A percentile compares a stretch with the other conserved stretches of the same genome.
Evolutionary conservation across 768 basidiomycete species (phyloP).

Genomic region (Pisolithus sp.): DNA sequence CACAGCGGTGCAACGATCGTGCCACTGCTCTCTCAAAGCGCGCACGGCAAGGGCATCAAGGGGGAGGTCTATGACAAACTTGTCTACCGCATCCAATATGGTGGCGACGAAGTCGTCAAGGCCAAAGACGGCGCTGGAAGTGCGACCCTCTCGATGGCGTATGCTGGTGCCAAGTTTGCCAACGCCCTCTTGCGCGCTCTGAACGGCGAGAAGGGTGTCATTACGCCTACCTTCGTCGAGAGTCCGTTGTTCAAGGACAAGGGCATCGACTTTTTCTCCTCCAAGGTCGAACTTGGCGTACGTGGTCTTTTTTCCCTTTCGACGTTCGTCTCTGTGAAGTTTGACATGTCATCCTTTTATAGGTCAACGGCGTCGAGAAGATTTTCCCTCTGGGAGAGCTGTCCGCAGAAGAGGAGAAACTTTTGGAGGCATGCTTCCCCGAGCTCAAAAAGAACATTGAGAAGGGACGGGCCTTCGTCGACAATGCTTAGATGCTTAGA

Average conservation of each 20-base stretch:
- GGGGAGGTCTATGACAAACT: slow-evolving; percentile 73
- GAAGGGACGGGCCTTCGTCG: slow-evolving; percentile 81
- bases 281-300: slow-evolving; percentile 91
- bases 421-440: slow-evolving; percentile 82
- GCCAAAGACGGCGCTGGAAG: slow-evolving; percentile 87
- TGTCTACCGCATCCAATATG: slow-evolving; percentile 92
- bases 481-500: slow-evolving; percentile 17
- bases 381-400: slow-evolving; percentile 81
- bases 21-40: slow-evolving; percentile 83
- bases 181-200: slow-evolving; percentile 53
- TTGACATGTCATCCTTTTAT: slow-evolving; percentile 10
- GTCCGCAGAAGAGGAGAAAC: slow-evolving; percentile 75
- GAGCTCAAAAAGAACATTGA: slow-evolving; percentile 98
- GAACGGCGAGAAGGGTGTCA: slow-evolving; percentile 59
- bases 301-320: slow-evolving; percentile 17
- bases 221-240: slow-evolving; percentile 84
- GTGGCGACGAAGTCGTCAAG: slow-evolving; percentile 98
- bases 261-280: slow-evolving; percentile 93
- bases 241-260: slow-evolving; percentile 78
- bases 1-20: slow-evolving; percentile 98
- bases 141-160: slow-evolving; percentile 75
- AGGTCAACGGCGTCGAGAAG: slow-evolving; percentile 86
- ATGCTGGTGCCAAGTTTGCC: slow-evolving; percentile 69
- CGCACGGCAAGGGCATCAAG: slow-evolving; percentile 60
- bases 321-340: not conserved